These are phyloP conservation scores for Wickerhamomyces bovis DNA, from an alignment of 805 yeast species.

Conservation along the genomic window DNA sequence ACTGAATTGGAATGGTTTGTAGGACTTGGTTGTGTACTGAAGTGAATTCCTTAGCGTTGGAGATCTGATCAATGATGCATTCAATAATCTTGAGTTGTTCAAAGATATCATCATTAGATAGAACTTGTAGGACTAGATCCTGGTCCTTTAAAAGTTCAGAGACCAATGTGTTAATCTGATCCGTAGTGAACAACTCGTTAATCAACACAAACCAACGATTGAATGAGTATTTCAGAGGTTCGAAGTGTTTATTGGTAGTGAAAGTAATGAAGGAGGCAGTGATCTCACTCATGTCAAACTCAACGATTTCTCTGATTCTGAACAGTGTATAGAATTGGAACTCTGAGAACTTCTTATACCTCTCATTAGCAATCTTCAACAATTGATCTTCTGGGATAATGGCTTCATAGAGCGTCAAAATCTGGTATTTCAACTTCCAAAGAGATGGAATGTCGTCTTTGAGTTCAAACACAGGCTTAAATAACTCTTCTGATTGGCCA, in stretches of 20 bases:
- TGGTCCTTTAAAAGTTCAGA: slow-evolving; percentile 18
- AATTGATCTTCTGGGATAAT: slow-evolving; percentile 25
- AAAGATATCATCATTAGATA: slow-evolving; percentile 35
- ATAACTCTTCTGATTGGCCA: slow-evolving; percentile 16
- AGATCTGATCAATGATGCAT: slow-evolving; percentile 22
- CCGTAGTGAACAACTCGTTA: slow-evolving; percentile 28
- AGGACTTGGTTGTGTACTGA: slow-evolving; percentile 7
- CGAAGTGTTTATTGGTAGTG: slow-evolving; percentile 11
- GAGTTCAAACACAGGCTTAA: slow-evolving; percentile 23
- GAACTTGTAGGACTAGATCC: slow-evolving; percentile 18
- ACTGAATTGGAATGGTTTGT: slow-evolving; percentile 41
- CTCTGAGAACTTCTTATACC: slow-evolving; percentile 2
- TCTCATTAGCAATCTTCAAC: background rate
- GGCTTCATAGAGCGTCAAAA: slow-evolving; percentile 43
- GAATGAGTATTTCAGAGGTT: slow-evolving; percentile 26
- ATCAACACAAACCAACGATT: slow-evolving; percentile 52
- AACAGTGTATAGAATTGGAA: slow-evolving; percentile 34
- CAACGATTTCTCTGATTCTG: slow-evolving; percentile 43
- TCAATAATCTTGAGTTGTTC: slow-evolving; percentile 40
- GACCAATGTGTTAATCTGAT: slow-evolving; percentile 27
- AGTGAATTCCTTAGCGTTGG: slow-evolving; percentile 4
- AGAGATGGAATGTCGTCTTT: slow-evolving; percentile 15
- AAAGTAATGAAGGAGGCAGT: slow-evolving; percentile 22
- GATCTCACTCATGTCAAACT: slow-evolving; percentile 21
- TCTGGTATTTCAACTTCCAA: slow-evolving; percentile 43